These are phyloP conservation scores for Rhododendron ferrugineum DNA, from an alignment of 148 eudicot genomes.

Conservation along the genomic window DNA sequence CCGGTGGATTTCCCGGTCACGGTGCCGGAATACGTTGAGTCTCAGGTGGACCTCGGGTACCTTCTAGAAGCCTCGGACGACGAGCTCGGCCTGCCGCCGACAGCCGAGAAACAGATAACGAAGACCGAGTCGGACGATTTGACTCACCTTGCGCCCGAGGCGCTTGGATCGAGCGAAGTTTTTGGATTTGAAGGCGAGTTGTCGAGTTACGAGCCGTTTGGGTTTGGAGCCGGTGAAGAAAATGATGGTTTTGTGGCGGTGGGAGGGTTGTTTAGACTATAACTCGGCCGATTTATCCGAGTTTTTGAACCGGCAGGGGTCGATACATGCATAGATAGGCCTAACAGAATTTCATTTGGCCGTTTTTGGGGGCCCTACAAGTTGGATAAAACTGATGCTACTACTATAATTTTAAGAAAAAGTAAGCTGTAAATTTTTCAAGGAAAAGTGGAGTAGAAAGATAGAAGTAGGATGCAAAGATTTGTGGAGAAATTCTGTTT, in stretches of 20 bases:
- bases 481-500: neutral
- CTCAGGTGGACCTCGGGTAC: slow-evolving; percentile 30
- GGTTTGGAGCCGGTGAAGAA: slow-evolving; percentile 12
- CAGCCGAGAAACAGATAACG: neutral
- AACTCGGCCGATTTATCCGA: slow-evolving; percentile 15
- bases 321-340: neutral
- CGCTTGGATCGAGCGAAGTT: neutral
- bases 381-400: neutral
- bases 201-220: slow-evolving; percentile 17
- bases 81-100: slow-evolving; percentile 46
- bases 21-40: neutral
- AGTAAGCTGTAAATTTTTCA: neutral
- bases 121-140: neutral
- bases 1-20: neutral
- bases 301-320: slow-evolving; percentile 2
- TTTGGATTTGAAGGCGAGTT: slow-evolving; percentile 14
- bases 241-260: slow-evolving; percentile 2
- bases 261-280: slow-evolving; percentile 13
- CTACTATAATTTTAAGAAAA: too few relatives aligned
- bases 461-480: neutral
- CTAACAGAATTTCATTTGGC: neutral
- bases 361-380: neutral
- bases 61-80: slow-evolving; percentile 46
- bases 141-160: neutral
- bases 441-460: too few relatives aligned